Base-by-base conservation (phyloP, 176 grass and related monocot genomes). In the Bothriochloa decipiens region DNA sequence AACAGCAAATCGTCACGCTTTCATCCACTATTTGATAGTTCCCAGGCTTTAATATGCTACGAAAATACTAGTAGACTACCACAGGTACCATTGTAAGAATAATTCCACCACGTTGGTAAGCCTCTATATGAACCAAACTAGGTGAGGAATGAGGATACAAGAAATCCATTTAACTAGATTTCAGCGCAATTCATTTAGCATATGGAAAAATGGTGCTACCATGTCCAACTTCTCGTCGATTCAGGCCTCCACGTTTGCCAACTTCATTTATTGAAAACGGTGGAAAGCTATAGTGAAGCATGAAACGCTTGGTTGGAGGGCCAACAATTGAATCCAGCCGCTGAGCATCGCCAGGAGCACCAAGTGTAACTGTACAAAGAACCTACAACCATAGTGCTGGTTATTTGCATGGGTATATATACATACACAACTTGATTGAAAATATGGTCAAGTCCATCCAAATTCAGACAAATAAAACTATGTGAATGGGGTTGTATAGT, bases 261-360 rank as follows among this genome's bases (percentile, higher is more conserved):
- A 99, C 96, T 88, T 99, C 96, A 78, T 96, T 92, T 72, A 99
- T 99, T 74, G 96, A 99, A 85, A 96, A 99, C 75, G 96, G 91
- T 68, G 96, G 96, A 83, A 99, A 99, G 36, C 87, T 96, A 58
- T 99, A 99, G 82, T 99, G 96, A 87, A 99, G 93, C 96, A 99
- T 99, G 89, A 99, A 99, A 57, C 93, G 88, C 75, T 99, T 99
- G 79, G 89, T 94, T 80, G 96, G 93, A 64, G 96, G 96, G 29
- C 96, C 96, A 84, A 99, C 96, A 88, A 99, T 96, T 49, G 89
- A 91, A 78, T 99, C 96, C 74, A 99, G 83, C 75, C 91, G 66
- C 81, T 98, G 96, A 78, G 96, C 96, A 81, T 98, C 96, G 76
- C 93, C 91, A 81, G 93, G 96, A 80, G 93, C 83, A 76, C 96